Percentiles rank a stretch among this genome's conserved stretches.
These are phyloP conservation scores for Achaetomium macrosporum DNA, from an alignment of 2,329 filamentous ascomycete species.

Conservation along the genomic window DNA sequence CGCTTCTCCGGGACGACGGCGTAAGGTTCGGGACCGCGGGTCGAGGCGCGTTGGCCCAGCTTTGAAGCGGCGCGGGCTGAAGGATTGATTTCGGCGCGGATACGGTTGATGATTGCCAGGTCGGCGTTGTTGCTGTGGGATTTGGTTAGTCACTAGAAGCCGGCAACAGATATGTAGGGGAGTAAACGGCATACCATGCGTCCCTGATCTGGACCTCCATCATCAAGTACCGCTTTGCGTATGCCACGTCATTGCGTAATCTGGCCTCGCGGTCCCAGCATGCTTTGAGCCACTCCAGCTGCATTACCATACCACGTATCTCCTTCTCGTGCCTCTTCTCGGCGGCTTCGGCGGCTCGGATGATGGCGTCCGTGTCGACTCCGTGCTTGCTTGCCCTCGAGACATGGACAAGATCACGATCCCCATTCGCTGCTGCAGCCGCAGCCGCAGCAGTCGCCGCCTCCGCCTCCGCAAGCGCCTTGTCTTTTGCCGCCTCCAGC, in stretches of 20 bases:
- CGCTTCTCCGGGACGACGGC: not conserved
- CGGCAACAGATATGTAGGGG: conserved; percentile 1
- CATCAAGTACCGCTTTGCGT: conserved; percentile 78
- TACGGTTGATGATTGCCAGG: conserved; percentile 75
- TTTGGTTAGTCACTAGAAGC: conserved; percentile 6
- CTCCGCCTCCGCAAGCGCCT: conserved; percentile 35
- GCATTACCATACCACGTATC: conserved; percentile 74
- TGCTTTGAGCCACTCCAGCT: conserved; percentile 86
- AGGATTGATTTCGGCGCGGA: conserved; percentile 57
- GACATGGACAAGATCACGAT: conserved; percentile 16
- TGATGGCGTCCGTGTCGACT: conserved; percentile 52
- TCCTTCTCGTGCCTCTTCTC: conserved; percentile 68
- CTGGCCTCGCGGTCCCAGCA: conserved; percentile 73
- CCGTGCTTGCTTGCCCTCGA: conserved; percentile 30
- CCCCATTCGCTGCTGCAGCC: conserved; percentile 25
- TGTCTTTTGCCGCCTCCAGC: conserved; percentile 37
- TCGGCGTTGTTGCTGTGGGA: conserved; percentile 81
- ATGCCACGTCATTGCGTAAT: conserved; percentile 74
- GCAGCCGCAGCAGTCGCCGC: conserved; percentile 21
- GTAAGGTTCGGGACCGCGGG: not conserved
- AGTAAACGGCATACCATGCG: conserved; percentile 62
- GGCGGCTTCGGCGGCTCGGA: conserved; percentile 53
- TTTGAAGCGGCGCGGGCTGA: conserved; percentile 26
- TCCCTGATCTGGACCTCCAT: conserved; percentile 77
- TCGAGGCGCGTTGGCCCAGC: not conserved